A percentile compares a stretch with the other conserved stretches of the same genome.
Evolutionary conservation across 129 eudicot species (phyloP).

Genomic region (Calendula officinalis): DNA sequence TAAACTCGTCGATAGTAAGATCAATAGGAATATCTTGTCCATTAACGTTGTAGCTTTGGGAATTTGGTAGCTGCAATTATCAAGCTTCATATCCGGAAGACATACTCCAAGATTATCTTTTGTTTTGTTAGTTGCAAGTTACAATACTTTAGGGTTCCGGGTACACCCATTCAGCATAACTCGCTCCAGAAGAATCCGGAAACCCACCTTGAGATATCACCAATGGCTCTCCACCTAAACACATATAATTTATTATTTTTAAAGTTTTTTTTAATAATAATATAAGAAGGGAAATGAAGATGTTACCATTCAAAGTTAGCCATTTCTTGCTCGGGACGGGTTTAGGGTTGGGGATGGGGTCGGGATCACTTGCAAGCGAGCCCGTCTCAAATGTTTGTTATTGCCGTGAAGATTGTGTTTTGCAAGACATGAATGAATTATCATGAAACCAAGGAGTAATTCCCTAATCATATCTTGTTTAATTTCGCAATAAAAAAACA

Average conservation of each 20-base stretch:
- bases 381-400: constrained; percentile 29
- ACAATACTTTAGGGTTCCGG: constrained; percentile 51
- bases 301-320: constrained; percentile 55
- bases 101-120: constrained; percentile 66
- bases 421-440: constrained; percentile 39
- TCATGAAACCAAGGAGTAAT: constrained; percentile 38
- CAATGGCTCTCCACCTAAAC: constrained; percentile 55
- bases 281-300: background rate
- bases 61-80: constrained; percentile 38
- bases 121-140: constrained; percentile 71
- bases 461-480: constrained; percentile 45
- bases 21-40: constrained; percentile 59
- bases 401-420: constrained; percentile 15
- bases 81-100: constrained; percentile 40
- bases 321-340: constrained; percentile 41
- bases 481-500: constrained; percentile 27
- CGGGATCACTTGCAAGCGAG: constrained; percentile 7
- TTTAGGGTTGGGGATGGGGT: background rate
- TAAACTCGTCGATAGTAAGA: constrained; percentile 33
- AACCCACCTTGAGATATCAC: constrained; percentile 88
- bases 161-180: constrained; percentile 34
- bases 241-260: background rate
- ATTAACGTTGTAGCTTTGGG: constrained; percentile 60
- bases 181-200: constrained; percentile 57
- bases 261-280: background rate